Evolutionary conservation across 2,329 filamentous ascomycete species (phyloP).

Genomic region (Colletotrichum sidae): DNA sequence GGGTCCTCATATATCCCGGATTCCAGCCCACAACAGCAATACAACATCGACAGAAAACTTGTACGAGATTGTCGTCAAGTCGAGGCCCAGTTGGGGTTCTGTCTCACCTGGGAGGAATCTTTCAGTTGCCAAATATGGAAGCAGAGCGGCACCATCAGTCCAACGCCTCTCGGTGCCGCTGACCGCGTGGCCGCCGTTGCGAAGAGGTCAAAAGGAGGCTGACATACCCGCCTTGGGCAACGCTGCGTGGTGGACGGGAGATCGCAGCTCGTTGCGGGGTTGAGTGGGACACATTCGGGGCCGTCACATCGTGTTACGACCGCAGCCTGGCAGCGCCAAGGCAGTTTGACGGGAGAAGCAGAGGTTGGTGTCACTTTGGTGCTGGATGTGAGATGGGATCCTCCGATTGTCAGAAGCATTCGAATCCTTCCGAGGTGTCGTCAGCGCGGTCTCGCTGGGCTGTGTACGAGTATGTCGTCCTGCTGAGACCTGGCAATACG

Average conservation of each 20-base stretch:
- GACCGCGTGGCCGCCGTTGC: background rate
- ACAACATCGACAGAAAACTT: background rate
- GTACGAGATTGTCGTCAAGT: background rate
- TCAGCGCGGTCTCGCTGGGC: no score
- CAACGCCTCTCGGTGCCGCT: background rate
- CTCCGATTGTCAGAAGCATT: no score
- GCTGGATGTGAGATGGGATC: no score
- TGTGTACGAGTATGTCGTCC: no score
- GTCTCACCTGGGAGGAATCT: conserved; percentile 1
- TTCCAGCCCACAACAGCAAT: conserved; percentile 18
- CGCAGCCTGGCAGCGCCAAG: background rate
- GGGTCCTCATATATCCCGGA: conserved; percentile 18
- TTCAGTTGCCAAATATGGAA: conserved; percentile 1
- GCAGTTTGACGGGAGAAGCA: background rate
- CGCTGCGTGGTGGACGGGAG: background rate
- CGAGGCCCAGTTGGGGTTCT: background rate
- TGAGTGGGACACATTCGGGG: background rate
- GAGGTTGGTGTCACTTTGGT: background rate
- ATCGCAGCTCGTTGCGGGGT: background rate
- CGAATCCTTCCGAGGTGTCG: no score
- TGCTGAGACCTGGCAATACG: no score
- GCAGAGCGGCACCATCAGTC: background rate
- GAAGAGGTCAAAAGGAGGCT: no score
- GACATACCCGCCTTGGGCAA: background rate
- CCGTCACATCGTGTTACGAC: background rate